Evolutionary conservation across 2,329 filamentous ascomycete species (phyloP).

Genomic region (Botrytis aclada): DNA sequence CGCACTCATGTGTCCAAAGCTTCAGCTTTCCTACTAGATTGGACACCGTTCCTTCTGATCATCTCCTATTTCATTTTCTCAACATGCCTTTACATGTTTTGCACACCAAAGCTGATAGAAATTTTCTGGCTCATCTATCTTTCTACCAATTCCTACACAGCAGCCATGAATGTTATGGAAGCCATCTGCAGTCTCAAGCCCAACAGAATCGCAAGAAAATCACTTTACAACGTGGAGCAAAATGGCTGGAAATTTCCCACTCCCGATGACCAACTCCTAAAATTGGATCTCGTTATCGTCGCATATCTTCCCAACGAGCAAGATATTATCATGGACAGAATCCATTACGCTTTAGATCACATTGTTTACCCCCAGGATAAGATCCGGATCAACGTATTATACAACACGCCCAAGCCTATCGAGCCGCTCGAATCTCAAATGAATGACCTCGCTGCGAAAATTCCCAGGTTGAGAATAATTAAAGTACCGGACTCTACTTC

Average conservation of each 20-base stretch:
- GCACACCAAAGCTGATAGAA: slow-evolving; percentile 38
- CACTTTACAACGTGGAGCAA: slow-evolving; percentile 40
- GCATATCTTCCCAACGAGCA: slow-evolving; percentile 51
- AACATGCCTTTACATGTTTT: slow-evolving; percentile 43
- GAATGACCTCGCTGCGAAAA: slow-evolving; percentile 39
- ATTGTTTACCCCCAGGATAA: slow-evolving; percentile 46
- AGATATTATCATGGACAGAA: slow-evolving; percentile 48
- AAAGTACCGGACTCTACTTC: slow-evolving; percentile 48
- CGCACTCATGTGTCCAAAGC: not conserved
- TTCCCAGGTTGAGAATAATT: slow-evolving; percentile 44
- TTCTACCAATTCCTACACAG: slow-evolving; percentile 45
- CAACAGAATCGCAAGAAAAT: slow-evolving; percentile 39
- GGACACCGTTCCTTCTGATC: slow-evolving; percentile 44
- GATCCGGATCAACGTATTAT: slow-evolving; percentile 47
- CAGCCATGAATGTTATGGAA: slow-evolving; percentile 43
- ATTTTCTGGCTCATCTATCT: slow-evolving; percentile 47
- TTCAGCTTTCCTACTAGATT: slow-evolving; percentile 33
- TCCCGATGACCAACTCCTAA: slow-evolving; percentile 41
- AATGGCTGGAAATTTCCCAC: slow-evolving; percentile 44
- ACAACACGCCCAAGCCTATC: slow-evolving; percentile 48
- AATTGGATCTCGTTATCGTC: slow-evolving; percentile 48
- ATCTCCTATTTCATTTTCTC: slow-evolving; percentile 44
- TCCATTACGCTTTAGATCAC: slow-evolving; percentile 46
- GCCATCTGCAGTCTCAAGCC: slow-evolving; percentile 42
- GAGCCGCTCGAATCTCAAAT: slow-evolving; percentile 46